Evolutionary conservation across 306 rosid species (phyloP).

Genomic region (Pterocarpus santalinus): DNA sequence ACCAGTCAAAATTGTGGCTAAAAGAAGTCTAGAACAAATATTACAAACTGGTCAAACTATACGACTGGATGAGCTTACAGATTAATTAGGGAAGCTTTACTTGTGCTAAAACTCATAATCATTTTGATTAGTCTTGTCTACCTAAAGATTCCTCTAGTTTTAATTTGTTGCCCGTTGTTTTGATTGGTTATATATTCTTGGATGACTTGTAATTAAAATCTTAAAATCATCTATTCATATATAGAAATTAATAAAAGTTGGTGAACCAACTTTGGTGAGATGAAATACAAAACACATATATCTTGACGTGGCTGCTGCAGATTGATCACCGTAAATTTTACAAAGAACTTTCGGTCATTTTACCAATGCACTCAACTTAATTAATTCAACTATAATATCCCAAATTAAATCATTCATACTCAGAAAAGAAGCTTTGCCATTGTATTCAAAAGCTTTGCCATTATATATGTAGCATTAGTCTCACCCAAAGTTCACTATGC

Average conservation of each 20-base stretch:
- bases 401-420: slow-evolving; percentile 14
- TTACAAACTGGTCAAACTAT: slow-evolving; percentile 41
- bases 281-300: not conserved
- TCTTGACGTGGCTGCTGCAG: slow-evolving; percentile 6
- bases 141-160: slow-evolving; percentile 43
- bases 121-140: slow-evolving; percentile 40
- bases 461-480: not conserved
- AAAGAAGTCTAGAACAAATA: slow-evolving; percentile 35
- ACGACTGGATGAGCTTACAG: slow-evolving; percentile 26
- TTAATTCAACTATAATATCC: slow-evolving; percentile 9
- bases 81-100: slow-evolving; percentile 28
- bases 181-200: slow-evolving; percentile 19
- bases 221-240: slow-evolving; percentile 14
- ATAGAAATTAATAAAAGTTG: slow-evolving; percentile 38
- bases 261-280: slow-evolving; percentile 49
- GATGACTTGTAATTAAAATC: slow-evolving; percentile 38
- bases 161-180: slow-evolving; percentile 21
- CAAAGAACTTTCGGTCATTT: slow-evolving; percentile 24
- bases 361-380: slow-evolving; percentile 4
- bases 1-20: slow-evolving; percentile 1
- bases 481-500: not conserved
- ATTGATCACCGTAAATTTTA: slow-evolving; percentile 16
- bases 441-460: slow-evolving; percentile 24
- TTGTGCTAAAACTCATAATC: slow-evolving; percentile 36
- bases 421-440: not conserved